phyloP scores from a whole-genome alignment of 208 protist genomes.

The Acanthamoeba rhysodes region DNA sequence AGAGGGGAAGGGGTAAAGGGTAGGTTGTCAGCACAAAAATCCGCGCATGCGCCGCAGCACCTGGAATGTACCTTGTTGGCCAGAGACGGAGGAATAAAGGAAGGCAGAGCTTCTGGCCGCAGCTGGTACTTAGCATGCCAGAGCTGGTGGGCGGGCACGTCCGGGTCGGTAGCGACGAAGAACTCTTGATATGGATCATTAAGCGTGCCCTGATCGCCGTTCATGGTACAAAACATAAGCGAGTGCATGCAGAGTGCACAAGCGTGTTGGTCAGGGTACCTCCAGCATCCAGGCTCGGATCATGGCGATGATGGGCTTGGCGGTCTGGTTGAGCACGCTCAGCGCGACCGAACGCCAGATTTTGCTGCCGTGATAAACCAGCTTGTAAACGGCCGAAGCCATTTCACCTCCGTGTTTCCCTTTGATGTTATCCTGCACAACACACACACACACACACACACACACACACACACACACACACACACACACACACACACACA shows the following conservation, averaged over 20 bases:
- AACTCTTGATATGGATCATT: conserved; percentile 90
- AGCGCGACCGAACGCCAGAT: conserved; percentile 4
- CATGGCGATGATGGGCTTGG: conserved; percentile 54
- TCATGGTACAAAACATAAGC: too few species aligned
- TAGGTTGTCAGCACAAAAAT: not conserved
- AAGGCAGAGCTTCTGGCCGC: conserved; percentile 69
- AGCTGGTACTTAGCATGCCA: conserved; percentile 86
- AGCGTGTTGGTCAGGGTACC: not conserved
- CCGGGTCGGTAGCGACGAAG: conserved; percentile 84
- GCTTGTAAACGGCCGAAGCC: conserved; percentile 27
- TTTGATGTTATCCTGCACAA: conserved; percentile 2
- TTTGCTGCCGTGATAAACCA: conserved; percentile 47
- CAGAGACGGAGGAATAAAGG: conserved; percentile 75
- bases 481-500: too few species aligned
- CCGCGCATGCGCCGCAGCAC: not conserved
- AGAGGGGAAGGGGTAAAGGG: not conserved
- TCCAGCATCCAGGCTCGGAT: conserved; percentile 67
- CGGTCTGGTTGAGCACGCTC: conserved; percentile 43
- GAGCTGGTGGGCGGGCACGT: conserved; percentile 58
- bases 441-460: too few species aligned
- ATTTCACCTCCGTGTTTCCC: conserved; percentile 15
- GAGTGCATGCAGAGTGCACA: not conserved
- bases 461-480: too few species aligned
- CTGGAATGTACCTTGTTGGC: conserved; percentile 58
- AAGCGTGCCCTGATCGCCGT: conserved; percentile 68